Percentiles rank a stretch among this genome's conserved stretches.
phyloP scores from a whole-genome alignment of 2,329 filamentous ascomycete genomes.

The Neofusicoccum sp. region DNA sequence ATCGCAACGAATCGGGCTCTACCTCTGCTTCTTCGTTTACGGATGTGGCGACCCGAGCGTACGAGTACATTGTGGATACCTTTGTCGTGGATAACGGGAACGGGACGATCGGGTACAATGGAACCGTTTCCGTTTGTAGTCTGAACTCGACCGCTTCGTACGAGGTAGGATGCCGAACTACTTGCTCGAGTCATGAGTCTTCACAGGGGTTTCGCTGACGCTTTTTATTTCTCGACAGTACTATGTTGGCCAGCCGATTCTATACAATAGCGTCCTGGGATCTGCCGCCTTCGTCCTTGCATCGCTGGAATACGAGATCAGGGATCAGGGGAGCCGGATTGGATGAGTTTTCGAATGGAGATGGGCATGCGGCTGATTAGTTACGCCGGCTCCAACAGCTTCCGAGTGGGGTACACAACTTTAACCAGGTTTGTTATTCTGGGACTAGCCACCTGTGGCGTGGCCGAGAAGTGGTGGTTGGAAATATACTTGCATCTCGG shows the following conservation, averaged over 20 bases:
- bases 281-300: conserved; percentile 32
- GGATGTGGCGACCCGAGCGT: conserved; percentile 46
- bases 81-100: conserved; percentile 51
- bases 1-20: conserved; percentile 25
- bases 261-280: conserved; percentile 29
- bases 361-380: no score
- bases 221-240: conserved; percentile 37
- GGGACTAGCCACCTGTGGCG: no score
- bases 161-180: conserved; percentile 27
- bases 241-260: conserved; percentile 45
- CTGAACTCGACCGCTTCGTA: conserved; percentile 30
- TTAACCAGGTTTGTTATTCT: no score
- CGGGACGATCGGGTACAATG: conserved; percentile 34
- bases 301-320: conserved; percentile 28
- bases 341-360: no score
- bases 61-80: conserved; percentile 46
- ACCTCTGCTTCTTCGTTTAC: conserved; percentile 38
- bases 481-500: no score
- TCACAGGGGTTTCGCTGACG: neutral
- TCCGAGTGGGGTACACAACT: no score
- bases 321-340: neutral
- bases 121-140: conserved; percentile 35
- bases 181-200: neutral
- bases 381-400: no score
- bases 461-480: no score